phyloP scores from a whole-genome alignment of 768 basidiomycete species.

The Phaeolepiota aurea region DNA sequence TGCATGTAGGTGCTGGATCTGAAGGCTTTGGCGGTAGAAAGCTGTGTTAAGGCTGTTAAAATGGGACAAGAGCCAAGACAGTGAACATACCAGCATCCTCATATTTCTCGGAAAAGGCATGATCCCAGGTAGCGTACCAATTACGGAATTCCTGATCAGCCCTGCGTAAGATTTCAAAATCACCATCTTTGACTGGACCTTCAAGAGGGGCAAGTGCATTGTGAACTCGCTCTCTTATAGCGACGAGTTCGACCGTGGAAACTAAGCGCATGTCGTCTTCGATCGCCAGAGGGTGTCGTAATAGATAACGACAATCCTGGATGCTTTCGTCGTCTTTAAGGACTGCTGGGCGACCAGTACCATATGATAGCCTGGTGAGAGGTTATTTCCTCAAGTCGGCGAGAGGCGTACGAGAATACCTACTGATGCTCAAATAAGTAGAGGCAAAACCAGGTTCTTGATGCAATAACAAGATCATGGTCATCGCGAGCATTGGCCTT shows the following conservation, averaged over 20 bases:
- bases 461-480: constrained; percentile 69
- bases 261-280: constrained; percentile 93
- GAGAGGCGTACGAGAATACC: constrained; percentile 13
- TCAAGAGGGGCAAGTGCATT: constrained; percentile 78
- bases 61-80: neutral
- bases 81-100: constrained; percentile 60
- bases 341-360: constrained; percentile 89
- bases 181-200: constrained; percentile 60
- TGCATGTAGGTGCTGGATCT: constrained; percentile 85
- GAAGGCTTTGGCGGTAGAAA: constrained; percentile 82
- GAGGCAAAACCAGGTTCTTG: constrained; percentile 89
- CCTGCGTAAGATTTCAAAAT: constrained; percentile 61
- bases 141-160: constrained; percentile 72
- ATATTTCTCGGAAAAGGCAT: constrained; percentile 73
- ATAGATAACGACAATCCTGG: constrained; percentile 64
- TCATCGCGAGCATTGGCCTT: constrained; percentile 56
- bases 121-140: constrained; percentile 82
- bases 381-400: neutral
- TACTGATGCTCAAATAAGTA: constrained; percentile 94
- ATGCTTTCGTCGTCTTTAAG: constrained; percentile 92
- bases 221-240: constrained; percentile 79
- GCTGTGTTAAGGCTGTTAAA: constrained; percentile 27
- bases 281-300: constrained; percentile 83
- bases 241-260: constrained; percentile 90
- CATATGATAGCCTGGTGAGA: constrained; percentile 76